Evolutionary conservation across 306 rosid species (phyloP), one percentile per base, ranked within the genome.

Genomic region (Cicer chorassanicum): DNA sequence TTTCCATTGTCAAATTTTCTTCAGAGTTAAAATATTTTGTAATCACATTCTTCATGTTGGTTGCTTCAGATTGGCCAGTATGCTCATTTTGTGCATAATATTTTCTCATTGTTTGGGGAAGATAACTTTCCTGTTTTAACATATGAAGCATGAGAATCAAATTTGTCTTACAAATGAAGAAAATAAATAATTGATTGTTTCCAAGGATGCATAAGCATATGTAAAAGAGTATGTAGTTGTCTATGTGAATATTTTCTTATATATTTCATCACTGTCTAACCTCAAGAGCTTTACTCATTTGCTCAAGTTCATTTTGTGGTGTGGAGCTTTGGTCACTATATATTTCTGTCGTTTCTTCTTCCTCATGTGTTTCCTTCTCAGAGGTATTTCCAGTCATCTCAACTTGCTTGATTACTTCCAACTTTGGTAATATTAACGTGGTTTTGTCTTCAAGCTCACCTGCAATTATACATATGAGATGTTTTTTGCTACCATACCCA

Each of bases 341-440:
- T 18, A 13, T 39, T 21, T n/a, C 24, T 50, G 65, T 41, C 43
- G 29, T 54, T 63, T 74, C 83, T 42, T 60, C 83, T 42, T 80
- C 81, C 63, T 61, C 50, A 11, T 9, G 13, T 45, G 50, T 59
- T 24, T 73, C 68, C 18, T 7, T 53, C 15, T 38, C 62, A 62
- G 18, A 10, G 51, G 39, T 36, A 61, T 62, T 24, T 8, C 36
- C 62, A 62, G 45, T 19, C 16, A 8, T 48, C 57, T 62, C 78
- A 46, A 10, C 70, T 19, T 7, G 50, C 9, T 36, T 45, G 36
- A 39, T 15, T 63, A 7, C 60, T 54, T 15, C 70, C 46, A 18
- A 1, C 11, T 13, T 51, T 14, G 51, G 41, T 61, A 18, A 18
- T 48, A 6, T 36, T 74, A 39, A 8, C 2, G 1, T 7, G 29